These are phyloP conservation scores for Candida awuae DNA, from an alignment of 805 yeast genomes.

Conservation along the genomic window DNA sequence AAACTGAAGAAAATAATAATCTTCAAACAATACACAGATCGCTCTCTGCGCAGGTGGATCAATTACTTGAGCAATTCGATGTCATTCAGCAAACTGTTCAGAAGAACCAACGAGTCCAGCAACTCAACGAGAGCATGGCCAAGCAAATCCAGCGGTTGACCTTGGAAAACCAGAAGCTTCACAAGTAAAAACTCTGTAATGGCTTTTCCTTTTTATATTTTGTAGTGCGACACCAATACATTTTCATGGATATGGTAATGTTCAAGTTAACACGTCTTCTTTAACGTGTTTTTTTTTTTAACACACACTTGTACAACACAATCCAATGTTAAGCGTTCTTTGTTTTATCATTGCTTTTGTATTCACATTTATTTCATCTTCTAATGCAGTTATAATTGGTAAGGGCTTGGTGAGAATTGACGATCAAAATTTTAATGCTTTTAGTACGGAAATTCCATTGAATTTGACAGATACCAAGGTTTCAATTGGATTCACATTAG, in stretches of 20 bases:
- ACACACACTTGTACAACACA: too few relatives aligned
- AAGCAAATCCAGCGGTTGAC: constrained; percentile 21
- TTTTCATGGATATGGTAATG: too few relatives aligned
- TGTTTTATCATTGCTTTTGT: neutral
- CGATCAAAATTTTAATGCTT: constrained; percentile 9
- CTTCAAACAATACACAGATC: constrained; percentile 14
- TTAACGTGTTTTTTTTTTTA: too few relatives aligned
- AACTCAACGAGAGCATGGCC: constrained; percentile 22
- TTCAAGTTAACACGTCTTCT: too few relatives aligned
- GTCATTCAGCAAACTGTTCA: constrained; percentile 27
- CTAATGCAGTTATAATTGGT: constrained; percentile 9
- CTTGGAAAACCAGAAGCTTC: constrained; percentile 14
- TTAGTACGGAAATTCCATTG: constrained; percentile 7
- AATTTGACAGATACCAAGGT: constrained; percentile 15
- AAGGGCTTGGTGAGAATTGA: constrained; percentile 15
- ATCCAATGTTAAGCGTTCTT: neutral
- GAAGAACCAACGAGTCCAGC: constrained; percentile 24
- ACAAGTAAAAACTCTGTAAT: too few relatives aligned
- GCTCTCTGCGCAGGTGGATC: constrained; percentile 16
- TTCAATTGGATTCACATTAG: constrained; percentile 16
- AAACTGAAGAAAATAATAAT: constrained; percentile 15
- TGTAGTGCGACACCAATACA: too few relatives aligned
- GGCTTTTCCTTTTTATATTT: too few relatives aligned
- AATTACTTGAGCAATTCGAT: constrained; percentile 24
- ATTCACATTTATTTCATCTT: neutral